Evolutionary conservation across 148 eudicot genomes (phyloP), one percentile per base, ranked within the genome.

Genomic region (Silene latifolia): DNA sequence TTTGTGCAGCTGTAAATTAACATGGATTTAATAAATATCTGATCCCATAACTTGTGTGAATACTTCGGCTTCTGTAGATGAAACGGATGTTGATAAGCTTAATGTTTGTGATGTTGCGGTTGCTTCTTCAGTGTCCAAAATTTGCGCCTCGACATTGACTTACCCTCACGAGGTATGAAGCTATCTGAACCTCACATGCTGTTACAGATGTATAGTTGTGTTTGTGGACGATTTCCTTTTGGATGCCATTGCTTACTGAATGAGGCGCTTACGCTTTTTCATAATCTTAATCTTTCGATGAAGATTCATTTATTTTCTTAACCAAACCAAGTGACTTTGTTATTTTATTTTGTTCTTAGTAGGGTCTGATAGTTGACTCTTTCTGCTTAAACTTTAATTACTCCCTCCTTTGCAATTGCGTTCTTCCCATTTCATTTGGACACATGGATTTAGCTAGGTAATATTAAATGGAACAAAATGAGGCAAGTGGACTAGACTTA

Each of bases 111-210:
- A 95, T 78, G 97, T 95, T 82, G 97, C 97, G 63, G 79, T 95
- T 72, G 99, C 98, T 70, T 92, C 99, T 8, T 92, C 99, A 29
- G 88, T 95, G 83, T 92, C 99, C 73, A 95, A 95, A 86, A 87
- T 95, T 79, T 85, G 87, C 77, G 99, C 99, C n/a, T 92, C 99
- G 6, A 84, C 99, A 63, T 80, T 95, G 86, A 92, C 99, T 29
- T 95, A 95, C 85, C 99, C 99, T 25, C 99, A 95, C 44, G 99
- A 95, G 99, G 99, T 95, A 88, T 77, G 78, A 14, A 72, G 65
- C 47, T 35, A 20, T 76, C 44, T 24, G 14, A 29, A 44, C 1
- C 20, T 32, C 3, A 15, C 3, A 15, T 67, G 35, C 60, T 42
- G n/a, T 14, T 11, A 10, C 25, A 27, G 54, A 19, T 69, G 42